A percentile compares a stretch with the other conserved stretches of the same genome.
Conservation (phyloP, 345 rosid species). For the Melaleuca quinquenervia region DNA sequence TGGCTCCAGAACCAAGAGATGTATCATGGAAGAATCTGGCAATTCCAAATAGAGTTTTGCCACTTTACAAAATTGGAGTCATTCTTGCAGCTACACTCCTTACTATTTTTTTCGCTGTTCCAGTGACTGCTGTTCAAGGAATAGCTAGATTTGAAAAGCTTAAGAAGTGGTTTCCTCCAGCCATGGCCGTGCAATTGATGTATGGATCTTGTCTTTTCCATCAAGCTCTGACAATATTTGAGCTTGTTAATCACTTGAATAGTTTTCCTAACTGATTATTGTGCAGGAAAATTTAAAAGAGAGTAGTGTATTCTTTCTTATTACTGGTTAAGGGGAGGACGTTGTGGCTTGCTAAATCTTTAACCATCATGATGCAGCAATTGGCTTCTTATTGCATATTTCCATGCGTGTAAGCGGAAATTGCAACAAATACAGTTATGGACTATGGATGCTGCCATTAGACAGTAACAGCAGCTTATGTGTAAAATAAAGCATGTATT, state of each 20-base stretch:
- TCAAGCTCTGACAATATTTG: background rate
- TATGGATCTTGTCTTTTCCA: constrained; percentile 7
- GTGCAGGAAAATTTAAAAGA: background rate
- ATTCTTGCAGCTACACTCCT: constrained; percentile 65
- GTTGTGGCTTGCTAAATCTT: background rate
- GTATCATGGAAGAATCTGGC: constrained; percentile 69
- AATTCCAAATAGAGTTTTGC: constrained; percentile 37
- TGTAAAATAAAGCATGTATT: background rate
- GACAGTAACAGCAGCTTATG: background rate
- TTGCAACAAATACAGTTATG: background rate
- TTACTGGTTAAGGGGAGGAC: background rate
- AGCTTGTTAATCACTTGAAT: background rate
- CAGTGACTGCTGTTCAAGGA: constrained; percentile 93
- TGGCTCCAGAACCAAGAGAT: constrained; percentile 85
- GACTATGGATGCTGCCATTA: background rate
- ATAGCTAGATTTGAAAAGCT: constrained; percentile 80
- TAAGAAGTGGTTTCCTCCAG: constrained; percentile 84
- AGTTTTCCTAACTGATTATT: background rate
- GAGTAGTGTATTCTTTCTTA: background rate
- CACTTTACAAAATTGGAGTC: constrained; percentile 53
- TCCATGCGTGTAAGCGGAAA: background rate
- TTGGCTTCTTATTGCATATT: background rate
- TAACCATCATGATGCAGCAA: background rate
- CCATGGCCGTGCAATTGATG: constrained; percentile 70
- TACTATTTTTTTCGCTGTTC: constrained; percentile 79